Evolutionary conservation across 208 protist species (phyloP), one percentile per base, ranked within the genome.

Genomic region (Naegleria lovaniensis): DNA sequence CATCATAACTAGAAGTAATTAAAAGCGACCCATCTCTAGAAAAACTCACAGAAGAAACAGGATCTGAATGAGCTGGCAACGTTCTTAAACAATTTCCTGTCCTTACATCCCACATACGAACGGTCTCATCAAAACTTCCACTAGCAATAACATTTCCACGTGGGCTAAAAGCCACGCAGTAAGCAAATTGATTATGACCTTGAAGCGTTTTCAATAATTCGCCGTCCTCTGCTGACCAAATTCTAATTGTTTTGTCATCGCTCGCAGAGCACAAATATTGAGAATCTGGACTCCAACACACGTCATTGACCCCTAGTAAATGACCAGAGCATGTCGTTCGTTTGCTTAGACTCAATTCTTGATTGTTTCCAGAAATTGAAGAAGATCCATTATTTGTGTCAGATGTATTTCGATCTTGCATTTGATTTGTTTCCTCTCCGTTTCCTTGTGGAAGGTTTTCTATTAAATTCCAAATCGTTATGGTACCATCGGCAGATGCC

Each of bases 91-190:
- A 95, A 67, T 92, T 93, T 58, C 91, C 92, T n/a, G 58, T 92
- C 89, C 90, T 93, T 15, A 95, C 94, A 89, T 95, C 93, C 95
- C 95, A 96, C n/a, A 97, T 88, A 5, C 93, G 93, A 4, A 97
- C 91, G 13, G 52, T 96, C 75, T 97, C 95, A 91, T 97, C 96
- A 88, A 95, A 97, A 33, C 94, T 96, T 38, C 96, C 96, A 87
- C 91, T 93, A 15, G 93, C 96, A 90, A 97, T 94, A n/a, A 97
- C 89, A 88, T 95, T 97, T 25, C 93, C 93, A 85, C 95, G 92
- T 67, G 96, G 95, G 88, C 95, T 97, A 92, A 94, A 97, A 51
- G 92, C 92, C 16, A 93, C 92, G 89, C 94, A 96, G 91, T 96
- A 96, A 36, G 97, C 95, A 92, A 94, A 96, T 76, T 94, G 93